These are phyloP conservation scores for Ceratobasidium theobromae DNA, from an alignment of 1,284 basidiomycete species.

Conservation along the genomic window DNA sequence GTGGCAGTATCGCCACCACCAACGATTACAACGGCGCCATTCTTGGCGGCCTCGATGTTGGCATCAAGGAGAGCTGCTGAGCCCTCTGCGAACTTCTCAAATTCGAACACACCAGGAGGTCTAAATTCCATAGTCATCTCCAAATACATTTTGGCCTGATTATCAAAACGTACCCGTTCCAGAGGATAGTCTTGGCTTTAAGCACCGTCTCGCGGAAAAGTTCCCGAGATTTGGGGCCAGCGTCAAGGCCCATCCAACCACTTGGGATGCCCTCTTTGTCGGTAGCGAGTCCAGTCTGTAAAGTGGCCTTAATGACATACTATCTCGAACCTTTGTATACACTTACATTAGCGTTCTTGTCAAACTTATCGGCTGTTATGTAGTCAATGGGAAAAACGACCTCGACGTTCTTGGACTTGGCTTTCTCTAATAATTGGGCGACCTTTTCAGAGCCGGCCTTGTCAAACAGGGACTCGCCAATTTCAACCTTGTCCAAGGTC, in stretches of 20 bases:
- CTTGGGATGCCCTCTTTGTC: conserved; percentile 87
- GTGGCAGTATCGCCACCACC: conserved; percentile 94
- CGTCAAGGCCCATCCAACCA: conserved; percentile 94
- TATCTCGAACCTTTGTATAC: too few relatives aligned
- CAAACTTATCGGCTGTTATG: conserved; percentile 93
- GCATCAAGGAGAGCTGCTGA: conserved; percentile 86
- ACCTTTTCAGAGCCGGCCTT: conserved; percentile 89
- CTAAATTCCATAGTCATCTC: conserved; percentile 44
- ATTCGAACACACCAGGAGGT: conserved; percentile 97
- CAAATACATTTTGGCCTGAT: not conserved
- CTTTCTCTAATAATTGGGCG: conserved; percentile 82
- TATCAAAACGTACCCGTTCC: conserved; percentile 78
- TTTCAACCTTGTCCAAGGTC: conserved; percentile 82
- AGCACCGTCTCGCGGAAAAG: conserved; percentile 80
- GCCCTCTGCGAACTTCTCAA: conserved; percentile 86
- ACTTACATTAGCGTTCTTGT: conserved; percentile 80
- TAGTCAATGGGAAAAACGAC: conserved; percentile 96
- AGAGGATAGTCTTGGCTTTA: conserved; percentile 94
- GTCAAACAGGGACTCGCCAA: conserved; percentile 95
- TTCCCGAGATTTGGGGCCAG: conserved; percentile 77
- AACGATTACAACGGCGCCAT: conserved; percentile 90
- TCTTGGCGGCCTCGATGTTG: conserved; percentile 82
- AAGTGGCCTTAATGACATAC: not conserved
- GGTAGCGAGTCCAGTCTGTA: conserved; percentile 71
- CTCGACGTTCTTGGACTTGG: conserved; percentile 91